A percentile compares a stretch with the other conserved stretches of the same genome.
phyloP scores from a whole-genome alignment of 352 stramenopile genomes.

The Elongisporangium senticosum region DNA sequence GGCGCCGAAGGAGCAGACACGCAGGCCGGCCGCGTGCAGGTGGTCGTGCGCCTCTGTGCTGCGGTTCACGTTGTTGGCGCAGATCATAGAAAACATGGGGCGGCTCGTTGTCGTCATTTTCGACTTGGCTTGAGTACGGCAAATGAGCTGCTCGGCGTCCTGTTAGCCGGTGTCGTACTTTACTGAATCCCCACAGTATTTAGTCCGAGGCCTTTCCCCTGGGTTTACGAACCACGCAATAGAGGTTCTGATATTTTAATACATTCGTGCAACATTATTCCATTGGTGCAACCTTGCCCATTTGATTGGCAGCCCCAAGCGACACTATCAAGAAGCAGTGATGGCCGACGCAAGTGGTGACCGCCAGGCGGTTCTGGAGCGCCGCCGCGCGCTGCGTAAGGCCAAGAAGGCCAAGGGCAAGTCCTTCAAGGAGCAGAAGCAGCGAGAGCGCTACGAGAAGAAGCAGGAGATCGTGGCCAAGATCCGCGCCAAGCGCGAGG shows the following conservation, averaged over 20 bases:
- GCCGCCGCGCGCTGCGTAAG: slow-evolving; percentile 68
- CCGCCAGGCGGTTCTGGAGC: slow-evolving; percentile 33
- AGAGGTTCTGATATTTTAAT: neutral
- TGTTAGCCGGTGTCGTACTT: neutral
- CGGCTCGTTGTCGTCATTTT: slow-evolving; percentile 6
- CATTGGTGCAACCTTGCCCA: neutral
- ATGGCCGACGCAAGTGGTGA: slow-evolving; percentile 16
- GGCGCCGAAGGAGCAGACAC: slow-evolving; percentile 80
- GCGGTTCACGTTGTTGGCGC: slow-evolving; percentile 89
- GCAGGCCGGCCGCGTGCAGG: slow-evolving; percentile 64
- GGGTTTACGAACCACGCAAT: neutral
- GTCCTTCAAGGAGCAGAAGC: slow-evolving; percentile 59
- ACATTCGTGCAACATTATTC: neutral
- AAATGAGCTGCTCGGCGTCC: neutral
- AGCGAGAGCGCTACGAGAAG: slow-evolving; percentile 57
- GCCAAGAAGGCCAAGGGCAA: slow-evolving; percentile 76
- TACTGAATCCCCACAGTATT: neutral
- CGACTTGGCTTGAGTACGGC: neutral
- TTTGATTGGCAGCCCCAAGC: neutral
- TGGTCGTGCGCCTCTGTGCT: slow-evolving; percentile 87
- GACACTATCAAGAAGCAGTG: neutral
- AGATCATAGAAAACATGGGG: slow-evolving; percentile 84
- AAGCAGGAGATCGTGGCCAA: slow-evolving; percentile 74
- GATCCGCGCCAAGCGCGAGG: slow-evolving; percentile 71
- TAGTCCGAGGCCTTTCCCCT: neutral